A percentile compares a stretch with the other conserved stretches of the same genome.
Evolutionary conservation across 129 eudicot species (phyloP).

Genomic region (Rutidosis leptorrhynchoides): DNA sequence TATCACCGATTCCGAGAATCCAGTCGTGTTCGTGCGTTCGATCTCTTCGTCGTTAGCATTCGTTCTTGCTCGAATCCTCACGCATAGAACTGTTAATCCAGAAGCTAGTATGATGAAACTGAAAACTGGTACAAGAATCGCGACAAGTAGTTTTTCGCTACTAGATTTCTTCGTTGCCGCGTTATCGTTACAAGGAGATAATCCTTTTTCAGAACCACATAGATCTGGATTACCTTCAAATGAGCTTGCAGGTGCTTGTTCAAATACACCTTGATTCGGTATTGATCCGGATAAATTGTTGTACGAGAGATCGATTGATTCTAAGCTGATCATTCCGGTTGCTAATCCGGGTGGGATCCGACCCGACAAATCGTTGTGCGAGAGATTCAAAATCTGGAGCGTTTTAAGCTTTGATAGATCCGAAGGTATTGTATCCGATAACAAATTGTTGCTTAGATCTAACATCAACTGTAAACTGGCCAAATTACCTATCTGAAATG

Average conservation of each 20-base stretch:
- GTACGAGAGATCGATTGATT: constrained; percentile 56
- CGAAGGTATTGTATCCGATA: constrained; percentile 67
- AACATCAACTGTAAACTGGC: constrained; percentile 37
- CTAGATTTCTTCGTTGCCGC: constrained; percentile 17
- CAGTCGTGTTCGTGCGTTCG: constrained; percentile 5
- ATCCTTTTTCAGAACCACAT: constrained; percentile 63
- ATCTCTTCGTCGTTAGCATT: constrained; percentile 33
- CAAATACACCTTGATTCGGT: constrained; percentile 44
- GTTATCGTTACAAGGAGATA: constrained; percentile 42
- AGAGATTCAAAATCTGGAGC: constrained; percentile 59
- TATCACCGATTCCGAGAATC: constrained; percentile 39
- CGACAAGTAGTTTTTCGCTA: constrained; percentile 37
- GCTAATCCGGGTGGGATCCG: constrained; percentile 52
- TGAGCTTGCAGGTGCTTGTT: constrained; percentile 38
- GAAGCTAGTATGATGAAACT: constrained; percentile 39
- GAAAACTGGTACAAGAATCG: constrained; percentile 42
- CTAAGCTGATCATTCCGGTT: constrained; percentile 61
- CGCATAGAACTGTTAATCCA: constrained; percentile 21
- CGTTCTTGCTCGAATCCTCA: constrained; percentile 21
- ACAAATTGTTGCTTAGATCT: constrained; percentile 72
- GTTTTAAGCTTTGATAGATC: constrained; percentile 48
- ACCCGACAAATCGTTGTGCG: constrained; percentile 73
- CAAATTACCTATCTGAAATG: constrained; percentile 60
- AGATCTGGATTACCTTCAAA: constrained; percentile 56
- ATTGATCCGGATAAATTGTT: constrained; percentile 66